Percentiles rank a stretch among this genome's conserved stretches.
Evolutionary conservation across 106 monocot species (phyloP).

Genomic region (Platanthera guangdongensis): DNA sequence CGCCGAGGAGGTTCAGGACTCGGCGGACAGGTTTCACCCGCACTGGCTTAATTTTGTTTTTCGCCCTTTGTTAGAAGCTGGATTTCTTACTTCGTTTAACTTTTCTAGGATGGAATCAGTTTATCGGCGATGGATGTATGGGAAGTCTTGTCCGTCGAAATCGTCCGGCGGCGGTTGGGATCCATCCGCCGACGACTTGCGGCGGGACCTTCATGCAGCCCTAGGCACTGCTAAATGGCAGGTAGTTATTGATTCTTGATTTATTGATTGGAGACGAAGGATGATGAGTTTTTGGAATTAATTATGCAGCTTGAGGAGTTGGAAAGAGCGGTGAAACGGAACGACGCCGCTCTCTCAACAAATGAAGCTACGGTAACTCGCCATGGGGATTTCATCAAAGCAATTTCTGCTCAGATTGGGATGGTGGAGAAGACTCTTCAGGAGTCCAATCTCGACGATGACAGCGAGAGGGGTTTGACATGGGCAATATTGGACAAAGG

Average conservation of each 20-base stretch:
- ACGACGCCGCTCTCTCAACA: constrained; percentile 7
- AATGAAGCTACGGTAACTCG: constrained; percentile 14
- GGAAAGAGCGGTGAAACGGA: constrained; percentile 14
- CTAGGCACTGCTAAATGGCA: constrained; percentile 37
- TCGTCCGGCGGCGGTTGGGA: not conserved
- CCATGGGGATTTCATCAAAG: constrained; percentile 16
- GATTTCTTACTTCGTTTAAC: constrained; percentile 1
- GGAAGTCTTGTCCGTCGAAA: not conserved
- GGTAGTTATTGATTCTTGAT: constrained; percentile 11
- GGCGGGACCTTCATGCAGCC: constrained; percentile 16
- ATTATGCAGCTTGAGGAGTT: constrained; percentile 24
- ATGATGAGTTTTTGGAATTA: not conserved
- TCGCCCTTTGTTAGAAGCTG: not conserved
- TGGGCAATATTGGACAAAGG: constrained; percentile 34
- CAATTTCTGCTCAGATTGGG: constrained; percentile 14
- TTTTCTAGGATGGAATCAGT: constrained; percentile 25
- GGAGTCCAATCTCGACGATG: constrained; percentile 1
- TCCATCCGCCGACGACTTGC: not conserved
- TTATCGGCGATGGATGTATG: constrained; percentile 22
- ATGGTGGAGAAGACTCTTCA: constrained; percentile 19
- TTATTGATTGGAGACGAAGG: not conserved
- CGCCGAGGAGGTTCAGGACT: constrained; percentile 75
- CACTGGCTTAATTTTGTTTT: not conserved
- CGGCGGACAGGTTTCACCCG: constrained; percentile 38
- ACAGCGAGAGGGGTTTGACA: not conserved